Evolutionary conservation across 306 rosid genomes (phyloP), one percentile per base, ranked within the genome.

Genomic region (Lupinus albus): DNA sequence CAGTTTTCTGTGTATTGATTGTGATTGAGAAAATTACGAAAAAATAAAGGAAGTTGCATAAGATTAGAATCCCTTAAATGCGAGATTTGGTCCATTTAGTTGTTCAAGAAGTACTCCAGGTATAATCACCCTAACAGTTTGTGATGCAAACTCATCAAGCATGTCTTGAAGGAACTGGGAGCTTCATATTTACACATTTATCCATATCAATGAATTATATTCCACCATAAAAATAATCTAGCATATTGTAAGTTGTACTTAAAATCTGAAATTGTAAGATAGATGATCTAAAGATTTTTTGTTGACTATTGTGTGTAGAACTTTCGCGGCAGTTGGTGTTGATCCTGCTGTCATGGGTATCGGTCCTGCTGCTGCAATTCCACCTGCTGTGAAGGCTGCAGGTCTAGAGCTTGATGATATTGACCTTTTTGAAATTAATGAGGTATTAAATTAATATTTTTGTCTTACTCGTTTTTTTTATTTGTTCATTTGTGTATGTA

Each of bases 281-380:
- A 58, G 3, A 62, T 55, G n/a, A 64, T 45, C 12, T 72, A 41
- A 61, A 67, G n/a, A 42, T 45, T 36, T 15, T 41, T 14, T 70
- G 53, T 41, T 69, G 66, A 61, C 46, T 62, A 17, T 53, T 14
- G 21, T 77, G 80, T 76, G 79, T 56, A 92, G 98, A 89, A 89
- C 84, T 58, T 92, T 92, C 7, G 75, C 76, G 9, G 98, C 93
- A 39, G 96, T 92, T 52, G 98, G 98, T 67, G 98, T 92, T 41
- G 98, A 92, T 75, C 98, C 98, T 46, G 91, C 93, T 30, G 73
- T 92, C 85, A 92, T 92, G 98, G 98, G 98, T 46, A 67, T 93
- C 12, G 99, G 97, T 68, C 99, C 99, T 51, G 97, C 99, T 68
- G 96, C 77, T 73, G 99, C 98, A 50, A 89, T 92, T 86, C 98